Base-by-base conservation (phyloP, 306 rosid genomes). In the Erythrophleum fordii region DNA sequence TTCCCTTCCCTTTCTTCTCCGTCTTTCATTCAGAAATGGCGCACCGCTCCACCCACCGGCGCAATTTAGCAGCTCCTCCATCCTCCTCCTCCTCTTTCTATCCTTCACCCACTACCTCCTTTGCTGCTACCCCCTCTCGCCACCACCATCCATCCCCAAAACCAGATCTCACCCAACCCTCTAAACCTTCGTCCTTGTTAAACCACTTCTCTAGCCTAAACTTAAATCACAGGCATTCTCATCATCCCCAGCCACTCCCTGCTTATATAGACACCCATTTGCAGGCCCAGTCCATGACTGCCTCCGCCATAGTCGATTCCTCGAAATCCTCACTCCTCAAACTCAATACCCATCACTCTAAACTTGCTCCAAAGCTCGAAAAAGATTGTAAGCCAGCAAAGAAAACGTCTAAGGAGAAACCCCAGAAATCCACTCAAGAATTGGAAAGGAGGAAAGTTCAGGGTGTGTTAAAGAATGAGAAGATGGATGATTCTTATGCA, bases 41-140 rank as follows among this genome's bases (percentile, higher is more conserved):
- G 26, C 88, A 83, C 89, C 85, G 85, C 35, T n/a, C 84, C 83
- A 52, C 85, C 49, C 91, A 83, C 6, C 89, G 90, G 81, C 92
- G 90, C 82, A 89, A 70, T 56, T 39, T 82, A 59, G 72, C 71
- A 75, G 61, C 83, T 31, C 83, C 89, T 8, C 72, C 49, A 0
- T 8, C 46, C 8, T 53, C 61, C 0, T 55, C 61, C 34, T 42
- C 88, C 18, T 73, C 88, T 79, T 78, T 81, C 82, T 86, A 78
- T 69, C 52, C 87, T 77, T 42, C 76, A 80, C 73, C 83, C 46
- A 72, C 85, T 84, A 71, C 86, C 55, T 7, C 85, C 37, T 42
- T 52, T 34, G 6, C 76, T 11, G 73, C 78, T 75, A 46, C 82
- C 44, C 62, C 77, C 75, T 77, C 85, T 81, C 84, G 28, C 74